Evolutionary conservation across 2,329 filamentous ascomycete species (phyloP), one percentile per base, ranked within the genome.

Genomic region (Apiospora hydei): DNA sequence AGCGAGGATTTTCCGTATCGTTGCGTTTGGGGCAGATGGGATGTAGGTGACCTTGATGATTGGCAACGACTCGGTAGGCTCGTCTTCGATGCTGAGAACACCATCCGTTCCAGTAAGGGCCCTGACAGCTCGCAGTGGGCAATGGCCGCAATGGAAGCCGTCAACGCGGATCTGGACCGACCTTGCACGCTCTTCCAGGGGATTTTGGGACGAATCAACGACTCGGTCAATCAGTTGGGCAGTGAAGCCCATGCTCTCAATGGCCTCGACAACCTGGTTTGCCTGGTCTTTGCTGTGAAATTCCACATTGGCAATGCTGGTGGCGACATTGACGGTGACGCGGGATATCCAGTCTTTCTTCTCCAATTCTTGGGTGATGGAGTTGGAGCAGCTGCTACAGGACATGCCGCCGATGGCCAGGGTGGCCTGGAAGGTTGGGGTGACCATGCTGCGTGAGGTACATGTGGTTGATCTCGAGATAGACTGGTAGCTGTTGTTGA

Each of bases 111-210:
- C 84, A 6, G 83, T 83, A 18, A 94, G 81, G 3, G 85, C 88
- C 47, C 84, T 84, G 24, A 84, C 79, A 43, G 94, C 87, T 41
- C 89, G 85, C 5, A 85, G 83, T 0, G 92, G 91, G 76, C 93
- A 95, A 77, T 93, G 90, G 18, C 88, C 85, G 81, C 93, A 95
- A 81, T 93, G 94, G 83, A 95, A 91, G 68, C 93, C 93, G 69
- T 92, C 87, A 68, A 96, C 84, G 51, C 82, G 82, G 71, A 95
- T 89, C 71, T 91, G 88, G 2, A 94, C 86, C 0, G 89, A 90
- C 67, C 93, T 85, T 73, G 34, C 71, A 70, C 41, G 76, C 73
- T 5, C 75, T 71, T 38, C 76, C 1, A 64, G 21, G 73, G 53
- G 81, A 76, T 21, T 81, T 75, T 1, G 79, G 73, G 21, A 86